Base-by-base conservation (phyloP, 2,329 filamentous ascomycete species). In the Monilinia laxa region DNA sequence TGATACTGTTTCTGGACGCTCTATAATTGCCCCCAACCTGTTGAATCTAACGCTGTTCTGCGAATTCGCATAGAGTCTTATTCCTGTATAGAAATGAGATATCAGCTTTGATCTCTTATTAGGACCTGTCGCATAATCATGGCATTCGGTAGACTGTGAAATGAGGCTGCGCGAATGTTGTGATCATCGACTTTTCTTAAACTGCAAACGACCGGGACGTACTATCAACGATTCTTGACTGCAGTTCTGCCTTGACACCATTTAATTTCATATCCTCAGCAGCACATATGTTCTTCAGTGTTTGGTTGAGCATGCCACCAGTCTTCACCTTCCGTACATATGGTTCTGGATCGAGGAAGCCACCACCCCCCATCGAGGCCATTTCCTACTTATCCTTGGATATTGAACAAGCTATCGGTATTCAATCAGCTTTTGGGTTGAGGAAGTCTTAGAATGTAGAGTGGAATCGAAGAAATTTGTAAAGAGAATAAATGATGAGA, bases 161-260 rank as follows among this genome's bases (percentile, higher is more conserved):
- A 25, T 38, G 58, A 51, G 45, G n/a, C 14, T 49, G 31, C 31
- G 31, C n/a, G 14, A 51, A 25, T 51, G 35, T 18, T 18, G n/a
- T 14, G 58, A 51, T 52, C 6, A 60, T 60, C 20, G 14, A 60
- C 28, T 16, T 49, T 42, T 23, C 12, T 42, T 3, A 16, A 60
- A 28, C 49, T 60, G 45, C 42, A 60, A 51, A 38, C 45, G 4
- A 51, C 4, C n/a, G 10, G 40, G 40, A 62, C 91, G 79, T 83
- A 98, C 95, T 85, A 68, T 86, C 82, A 70, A 90, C 86, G 69
- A 97, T 90, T 73, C 94, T 89, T 67, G 81, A 80, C 79, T 97
- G 93, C 68, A 98, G 81, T 53, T 90, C 85, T 45, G 87, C 86
- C 82, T 99, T 99, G 74, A 95, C 89, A 25, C 95, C 95, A 38